Conservation (phyloP, 495 filamentous ascomycete species). For the Penicillium waksmanii region DNA sequence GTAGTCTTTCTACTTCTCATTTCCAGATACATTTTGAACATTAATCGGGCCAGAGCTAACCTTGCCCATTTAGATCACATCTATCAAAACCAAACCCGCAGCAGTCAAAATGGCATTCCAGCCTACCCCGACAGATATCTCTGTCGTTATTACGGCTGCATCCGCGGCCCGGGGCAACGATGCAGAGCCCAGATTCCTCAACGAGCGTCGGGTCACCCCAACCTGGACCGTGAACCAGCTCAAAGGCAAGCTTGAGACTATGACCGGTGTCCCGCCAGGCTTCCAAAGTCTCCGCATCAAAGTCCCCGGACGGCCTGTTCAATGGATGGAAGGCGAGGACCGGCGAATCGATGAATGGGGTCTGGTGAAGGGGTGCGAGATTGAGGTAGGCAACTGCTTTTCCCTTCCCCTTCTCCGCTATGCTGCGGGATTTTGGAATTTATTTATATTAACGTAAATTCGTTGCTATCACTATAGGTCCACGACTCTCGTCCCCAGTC, state of each 20-base stretch:
- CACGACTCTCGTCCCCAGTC: slow-evolving; percentile 74
- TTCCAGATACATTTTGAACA: too few species aligned
- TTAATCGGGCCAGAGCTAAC: too few species aligned
- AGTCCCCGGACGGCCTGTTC: slow-evolving; percentile 37
- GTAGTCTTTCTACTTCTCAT: too few species aligned
- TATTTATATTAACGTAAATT: background rate
- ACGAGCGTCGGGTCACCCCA: slow-evolving; percentile 88
- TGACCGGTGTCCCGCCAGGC: slow-evolving; percentile 87
- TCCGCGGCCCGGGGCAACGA: slow-evolving; percentile 68
- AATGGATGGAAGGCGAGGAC: slow-evolving; percentile 46
- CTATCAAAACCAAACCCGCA: background rate
- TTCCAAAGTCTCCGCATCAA: slow-evolving; percentile 68
- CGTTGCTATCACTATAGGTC: slow-evolving; percentile 55
- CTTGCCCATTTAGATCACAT: too few species aligned
- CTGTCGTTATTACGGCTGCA: slow-evolving; percentile 80
- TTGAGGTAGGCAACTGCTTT: slow-evolving; percentile 41
- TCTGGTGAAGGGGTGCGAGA: slow-evolving; percentile 45
- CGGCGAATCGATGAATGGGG: slow-evolving; percentile 42
- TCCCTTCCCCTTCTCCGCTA: background rate
- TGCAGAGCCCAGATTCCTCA: slow-evolving; percentile 71
- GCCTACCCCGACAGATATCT: slow-evolving; percentile 75
- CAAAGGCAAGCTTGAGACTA: slow-evolving; percentile 86
- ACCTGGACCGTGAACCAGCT: slow-evolving; percentile 89
- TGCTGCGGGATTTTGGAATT: too few species aligned
- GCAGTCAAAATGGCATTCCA: slow-evolving; percentile 44